Percentiles rank a stretch among this genome's conserved stretches.
These are phyloP conservation scores for Fusarium ambrosium DNA, from an alignment of 2,329 filamentous ascomycete genomes.

Conservation along the genomic window DNA sequence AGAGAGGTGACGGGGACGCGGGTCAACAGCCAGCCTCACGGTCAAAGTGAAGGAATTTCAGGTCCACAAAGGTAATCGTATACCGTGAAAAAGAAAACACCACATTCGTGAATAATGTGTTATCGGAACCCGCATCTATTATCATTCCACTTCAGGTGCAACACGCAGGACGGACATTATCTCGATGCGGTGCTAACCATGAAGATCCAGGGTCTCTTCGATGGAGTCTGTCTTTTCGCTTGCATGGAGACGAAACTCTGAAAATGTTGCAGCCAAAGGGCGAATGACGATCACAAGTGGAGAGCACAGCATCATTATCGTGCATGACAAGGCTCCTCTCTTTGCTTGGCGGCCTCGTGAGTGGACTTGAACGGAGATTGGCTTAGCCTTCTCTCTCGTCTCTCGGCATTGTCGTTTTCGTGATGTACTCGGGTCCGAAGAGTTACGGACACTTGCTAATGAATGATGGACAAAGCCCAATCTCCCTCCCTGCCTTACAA, in stretches of 20 bases:
- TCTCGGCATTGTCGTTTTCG: background rate
- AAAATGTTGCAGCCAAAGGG: background rate
- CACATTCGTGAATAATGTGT: constrained; percentile 22
- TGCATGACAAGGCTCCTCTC: background rate
- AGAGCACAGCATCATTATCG: constrained; percentile 10
- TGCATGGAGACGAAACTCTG: background rate
- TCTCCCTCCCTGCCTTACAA: constrained; percentile 27
- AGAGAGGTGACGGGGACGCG: background rate
- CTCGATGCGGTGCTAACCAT: constrained; percentile 8
- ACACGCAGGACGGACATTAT: constrained; percentile 14
- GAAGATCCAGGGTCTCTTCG: constrained; percentile 37
- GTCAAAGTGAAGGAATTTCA: constrained; percentile 20
- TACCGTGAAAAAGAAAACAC: background rate
- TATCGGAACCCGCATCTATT: constrained; percentile 8
- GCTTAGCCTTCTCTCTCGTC: background rate
- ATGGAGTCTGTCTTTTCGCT: constrained; percentile 8
- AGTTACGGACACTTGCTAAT: constrained; percentile 22
- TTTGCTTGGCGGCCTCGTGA: background rate
- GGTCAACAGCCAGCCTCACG: constrained; percentile 16
- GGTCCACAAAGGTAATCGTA: background rate
- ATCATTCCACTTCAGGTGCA: constrained; percentile 27
- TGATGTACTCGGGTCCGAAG: constrained; percentile 25
- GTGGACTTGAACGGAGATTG: background rate
- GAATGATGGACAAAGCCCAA: constrained; percentile 7
- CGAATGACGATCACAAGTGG: constrained; percentile 30